Conservation (phyloP, 1,139 yeast genomes). For the Maudiozyma humilis region DNA sequence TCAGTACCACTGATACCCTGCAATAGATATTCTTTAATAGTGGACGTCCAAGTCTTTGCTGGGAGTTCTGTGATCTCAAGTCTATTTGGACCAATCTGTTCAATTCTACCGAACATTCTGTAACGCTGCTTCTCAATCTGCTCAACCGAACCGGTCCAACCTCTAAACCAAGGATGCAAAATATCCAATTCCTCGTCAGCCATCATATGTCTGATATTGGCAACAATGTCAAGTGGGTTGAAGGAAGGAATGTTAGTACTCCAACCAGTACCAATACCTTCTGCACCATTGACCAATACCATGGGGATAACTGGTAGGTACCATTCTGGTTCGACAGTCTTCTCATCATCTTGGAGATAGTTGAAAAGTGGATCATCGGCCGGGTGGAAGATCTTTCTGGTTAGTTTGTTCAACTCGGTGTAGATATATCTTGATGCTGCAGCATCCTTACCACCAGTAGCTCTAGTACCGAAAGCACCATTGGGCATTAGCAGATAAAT, state of each 20-base stretch:
- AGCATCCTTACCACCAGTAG: constrained; percentile 96
- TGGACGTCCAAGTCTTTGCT: constrained; percentile 84
- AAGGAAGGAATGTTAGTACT: constrained; percentile 86
- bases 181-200: constrained; percentile 60
- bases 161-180: constrained; percentile 91
- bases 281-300: constrained; percentile 89
- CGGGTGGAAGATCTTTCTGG: constrained; percentile 68
- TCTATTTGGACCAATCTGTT: constrained; percentile 70
- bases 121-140: constrained; percentile 56
- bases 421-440: constrained; percentile 97
- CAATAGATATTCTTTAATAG: constrained; percentile 75
- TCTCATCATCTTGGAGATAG: constrained; percentile 88
- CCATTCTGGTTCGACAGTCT: constrained; percentile 93
- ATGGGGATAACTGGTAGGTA: constrained; percentile 89
- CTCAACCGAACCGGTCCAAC: constrained; percentile 85
- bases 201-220: constrained; percentile 66
- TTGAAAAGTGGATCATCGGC: constrained; percentile 71
- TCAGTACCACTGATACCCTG: constrained; percentile 69
- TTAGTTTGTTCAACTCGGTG: constrained; percentile 72
- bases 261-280: constrained; percentile 99
- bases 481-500: constrained; percentile 77
- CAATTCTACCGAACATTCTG: constrained; percentile 70
- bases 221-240: constrained; percentile 78
- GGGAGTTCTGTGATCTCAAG: constrained; percentile 91
- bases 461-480: constrained; percentile 96